Base-by-base conservation (phyloP, 169 alveolate genomes). In the Cryptosporidium ryanae region DNA sequence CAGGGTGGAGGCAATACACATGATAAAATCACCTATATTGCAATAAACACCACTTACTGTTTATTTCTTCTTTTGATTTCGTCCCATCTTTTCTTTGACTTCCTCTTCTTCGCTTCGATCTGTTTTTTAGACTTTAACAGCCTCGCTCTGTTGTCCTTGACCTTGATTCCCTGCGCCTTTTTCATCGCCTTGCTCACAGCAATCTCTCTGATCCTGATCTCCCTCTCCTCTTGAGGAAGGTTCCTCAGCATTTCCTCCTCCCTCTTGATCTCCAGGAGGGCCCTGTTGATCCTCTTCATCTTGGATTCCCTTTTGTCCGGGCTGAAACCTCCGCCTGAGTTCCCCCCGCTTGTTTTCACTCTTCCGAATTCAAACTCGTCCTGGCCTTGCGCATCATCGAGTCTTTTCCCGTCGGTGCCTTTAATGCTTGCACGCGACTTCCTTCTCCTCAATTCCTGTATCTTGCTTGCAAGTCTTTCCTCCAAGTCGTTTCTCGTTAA, bases 111-210 rank as follows among this genome's bases (percentile, higher is more conserved):
- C 29, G 87, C 71, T 59, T 44, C 38, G 5, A 76, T 76, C 8
- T 27, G 46, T 43, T 76, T 76, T 25, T 76, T 76, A 2, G 76
- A 44, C 23, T 76, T 76, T 15, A 76, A 21, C 6, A 76, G 29
- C 48, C 59, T 76, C 23, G 48, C 10, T 29, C 38, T 59, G 38
- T 38, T 76, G 17, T 76, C 87, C 25, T 76, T 76, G 1, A 76
- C 87, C 15, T 76, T 76, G 8, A 76, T 43, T 32, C 87, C 71
- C 23, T 76, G 68, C 15, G 87, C 87, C 27, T 61, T 55, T 38
- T 76, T 31, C 57, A 76, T 55, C 3, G 87, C 87, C 46, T 61
- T 76, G 43, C 46, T 70, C 76, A 76, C 34, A 17, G 87, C 87
- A 15, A 76, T 76, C 63, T 76, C 46, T 34, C 44, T 76, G 17